phyloP scores from a whole-genome alignment of 1,139 yeast genomes.

The Candida pseudoviswanathii region DNA sequence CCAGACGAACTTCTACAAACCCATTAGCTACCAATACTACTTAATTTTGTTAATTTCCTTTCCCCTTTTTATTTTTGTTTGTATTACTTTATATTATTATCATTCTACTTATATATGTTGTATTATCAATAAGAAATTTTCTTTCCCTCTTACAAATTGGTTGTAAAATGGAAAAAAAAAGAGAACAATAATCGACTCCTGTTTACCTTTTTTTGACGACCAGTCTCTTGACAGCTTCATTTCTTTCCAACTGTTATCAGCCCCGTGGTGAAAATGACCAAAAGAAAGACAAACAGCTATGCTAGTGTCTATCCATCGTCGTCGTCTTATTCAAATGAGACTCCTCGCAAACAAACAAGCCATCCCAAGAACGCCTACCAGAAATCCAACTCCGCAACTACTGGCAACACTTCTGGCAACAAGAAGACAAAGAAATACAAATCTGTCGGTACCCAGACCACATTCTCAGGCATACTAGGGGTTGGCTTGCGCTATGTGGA shows the following conservation, averaged over 20 bases:
- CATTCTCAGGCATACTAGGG: background rate
- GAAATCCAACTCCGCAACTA: background rate
- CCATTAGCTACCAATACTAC: slow-evolving; percentile 17
- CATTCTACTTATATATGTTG: background rate
- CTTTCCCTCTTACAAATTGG: background rate
- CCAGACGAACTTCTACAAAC: slow-evolving; percentile 45
- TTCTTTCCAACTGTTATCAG: background rate
- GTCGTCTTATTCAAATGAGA: background rate
- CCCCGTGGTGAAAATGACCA: background rate
- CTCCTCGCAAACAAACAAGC: background rate
- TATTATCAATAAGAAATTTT: too few species aligned
- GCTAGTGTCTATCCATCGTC: background rate
- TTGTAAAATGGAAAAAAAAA: background rate
- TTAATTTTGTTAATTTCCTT: slow-evolving; percentile 1
- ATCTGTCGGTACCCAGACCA: background rate
- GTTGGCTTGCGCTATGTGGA: background rate
- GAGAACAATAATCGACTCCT: too few species aligned
- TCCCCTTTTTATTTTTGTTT: slow-evolving; percentile 8
- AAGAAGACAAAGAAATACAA: background rate
- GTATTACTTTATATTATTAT: slow-evolving; percentile 2
- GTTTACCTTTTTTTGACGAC: background rate
- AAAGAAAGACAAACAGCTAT: background rate
- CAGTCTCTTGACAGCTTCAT: background rate
- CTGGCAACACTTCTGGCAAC: background rate
- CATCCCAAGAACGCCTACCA: background rate